These are phyloP conservation scores for Ailanthus altissimus DNA, from an alignment of 345 rosid genomes.

Conservation along the genomic window DNA sequence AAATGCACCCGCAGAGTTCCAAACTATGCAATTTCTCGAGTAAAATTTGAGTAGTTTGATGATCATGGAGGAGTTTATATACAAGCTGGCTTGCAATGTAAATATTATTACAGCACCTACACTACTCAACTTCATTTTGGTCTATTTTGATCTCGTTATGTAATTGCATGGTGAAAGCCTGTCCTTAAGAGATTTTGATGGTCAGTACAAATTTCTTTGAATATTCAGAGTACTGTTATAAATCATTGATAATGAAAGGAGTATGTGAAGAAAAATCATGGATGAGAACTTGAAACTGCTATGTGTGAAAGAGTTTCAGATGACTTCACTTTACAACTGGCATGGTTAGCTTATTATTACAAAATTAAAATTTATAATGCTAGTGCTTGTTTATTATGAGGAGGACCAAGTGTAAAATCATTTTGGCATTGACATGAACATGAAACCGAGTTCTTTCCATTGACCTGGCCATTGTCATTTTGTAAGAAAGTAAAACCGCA, in stretches of 20 bases:
- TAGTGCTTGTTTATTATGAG: not conserved
- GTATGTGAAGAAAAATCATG: not conserved
- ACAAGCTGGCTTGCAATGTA: not conserved
- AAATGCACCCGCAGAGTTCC: constrained; percentile 54
- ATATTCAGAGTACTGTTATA: not conserved
- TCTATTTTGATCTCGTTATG: not conserved
- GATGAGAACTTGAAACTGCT: too few species aligned
- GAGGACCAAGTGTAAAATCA: too few species aligned
- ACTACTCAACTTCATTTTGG: not conserved
- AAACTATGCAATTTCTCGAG: constrained; percentile 38
- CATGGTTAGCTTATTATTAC: not conserved
- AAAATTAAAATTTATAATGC: not conserved
- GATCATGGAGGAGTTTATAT: not conserved
- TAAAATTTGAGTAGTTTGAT: constrained; percentile 25
- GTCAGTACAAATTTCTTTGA: not conserved
- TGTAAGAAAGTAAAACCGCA: not conserved
- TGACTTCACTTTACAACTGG: not conserved
- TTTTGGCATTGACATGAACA: too few species aligned
- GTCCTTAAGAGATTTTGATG: not conserved
- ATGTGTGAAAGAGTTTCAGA: not conserved
- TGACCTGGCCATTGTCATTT: not conserved
- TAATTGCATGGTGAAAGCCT: not conserved
- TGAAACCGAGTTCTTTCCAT: not conserved
- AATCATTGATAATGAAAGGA: not conserved
- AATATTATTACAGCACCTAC: not conserved